Evolutionary conservation across 1,284 basidiomycete genomes (phyloP), one percentile per base, ranked within the genome.

Genomic region (Sporisorium sorghi): DNA sequence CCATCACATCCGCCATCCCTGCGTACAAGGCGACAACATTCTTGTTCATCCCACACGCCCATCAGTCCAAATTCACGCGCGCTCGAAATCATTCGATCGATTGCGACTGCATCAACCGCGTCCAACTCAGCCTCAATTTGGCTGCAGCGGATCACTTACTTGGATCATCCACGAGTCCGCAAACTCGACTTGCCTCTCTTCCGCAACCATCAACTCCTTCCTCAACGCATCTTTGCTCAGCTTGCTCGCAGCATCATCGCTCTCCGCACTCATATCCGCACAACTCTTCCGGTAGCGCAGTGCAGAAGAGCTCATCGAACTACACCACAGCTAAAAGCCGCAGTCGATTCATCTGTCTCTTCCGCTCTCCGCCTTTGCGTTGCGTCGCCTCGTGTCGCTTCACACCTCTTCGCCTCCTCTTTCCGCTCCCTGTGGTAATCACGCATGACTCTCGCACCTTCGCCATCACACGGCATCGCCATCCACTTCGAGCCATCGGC

Each of bases 161-260:
- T 28, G 44, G 26, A 44, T 26, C 43, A n/a, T n/a, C n/a, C n/a
- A n/a, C n/a, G n/a, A n/a, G n/a, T n/a, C n/a, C n/a, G 47, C 44
- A 30, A 7, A 28, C 17, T 40, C 35, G 37, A 19, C 15, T 51
- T 40, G 23, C 37, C 32, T 15, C 21, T 24, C 35, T 24, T 50
- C 32, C 48, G 30, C 48, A 35, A 50, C 48, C 48, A 37, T 15
- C 48, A 49, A 14, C 19, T 23, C 30, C n/a, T 33, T 10, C 17
- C 19, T 5, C 5, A n/a, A n/a, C n/a, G n/a, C 47, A 11, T 24
- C 19, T n/a, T n/a, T n/a, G n/a, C n/a, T n/a, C n/a, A n/a, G 6
- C n/a, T 21, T 21, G 9, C 12, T 15, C 30, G 21, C 17, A 24
- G 17, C 21, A 5, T 23, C 32, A 30, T 21, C 28, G 30, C 21